Evolutionary conservation across 306 rosid species (phyloP).

Genomic region (Rosa persica): DNA sequence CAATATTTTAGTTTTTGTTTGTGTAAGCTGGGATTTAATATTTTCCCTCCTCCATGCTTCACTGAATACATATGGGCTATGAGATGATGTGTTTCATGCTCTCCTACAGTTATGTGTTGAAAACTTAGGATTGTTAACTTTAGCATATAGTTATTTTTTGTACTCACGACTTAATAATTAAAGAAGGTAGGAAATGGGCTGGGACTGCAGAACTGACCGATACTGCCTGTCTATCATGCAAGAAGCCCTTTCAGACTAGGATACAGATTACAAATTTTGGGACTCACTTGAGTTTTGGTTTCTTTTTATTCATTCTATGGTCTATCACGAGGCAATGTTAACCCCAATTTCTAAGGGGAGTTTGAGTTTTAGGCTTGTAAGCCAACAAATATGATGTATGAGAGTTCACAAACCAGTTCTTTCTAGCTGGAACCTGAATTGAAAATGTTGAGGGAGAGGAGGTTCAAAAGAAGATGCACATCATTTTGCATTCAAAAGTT

Average conservation of each 20-base stretch:
- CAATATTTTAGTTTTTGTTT: neutral
- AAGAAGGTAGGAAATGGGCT: constrained; percentile 13
- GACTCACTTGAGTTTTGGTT: neutral
- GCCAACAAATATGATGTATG: neutral
- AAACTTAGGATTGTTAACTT: neutral
- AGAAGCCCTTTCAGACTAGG: neutral
- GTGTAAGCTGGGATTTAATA: neutral
- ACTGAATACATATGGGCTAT: neutral
- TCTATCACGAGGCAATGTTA: neutral
- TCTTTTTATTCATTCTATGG: neutral
- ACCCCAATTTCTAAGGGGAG: neutral
- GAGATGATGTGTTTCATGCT: constrained; percentile 1
- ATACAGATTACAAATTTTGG: neutral
- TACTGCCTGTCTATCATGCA: constrained; percentile 14
- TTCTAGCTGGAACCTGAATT: neutral
- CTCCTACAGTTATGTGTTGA: constrained; percentile 3
- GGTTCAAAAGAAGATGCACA: neutral
- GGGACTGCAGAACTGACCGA: neutral
- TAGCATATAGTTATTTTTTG: neutral
- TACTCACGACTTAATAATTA: neutral
- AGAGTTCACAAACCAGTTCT: neutral
- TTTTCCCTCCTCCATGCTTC: neutral
- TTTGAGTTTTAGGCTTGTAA: constrained; percentile 2
- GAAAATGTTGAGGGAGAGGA: neutral
- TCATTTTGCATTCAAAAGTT: neutral